Evolutionary conservation across 2,329 filamentous ascomycete genomes (phyloP).

Genomic region (Leptographium wingfieldii): DNA sequence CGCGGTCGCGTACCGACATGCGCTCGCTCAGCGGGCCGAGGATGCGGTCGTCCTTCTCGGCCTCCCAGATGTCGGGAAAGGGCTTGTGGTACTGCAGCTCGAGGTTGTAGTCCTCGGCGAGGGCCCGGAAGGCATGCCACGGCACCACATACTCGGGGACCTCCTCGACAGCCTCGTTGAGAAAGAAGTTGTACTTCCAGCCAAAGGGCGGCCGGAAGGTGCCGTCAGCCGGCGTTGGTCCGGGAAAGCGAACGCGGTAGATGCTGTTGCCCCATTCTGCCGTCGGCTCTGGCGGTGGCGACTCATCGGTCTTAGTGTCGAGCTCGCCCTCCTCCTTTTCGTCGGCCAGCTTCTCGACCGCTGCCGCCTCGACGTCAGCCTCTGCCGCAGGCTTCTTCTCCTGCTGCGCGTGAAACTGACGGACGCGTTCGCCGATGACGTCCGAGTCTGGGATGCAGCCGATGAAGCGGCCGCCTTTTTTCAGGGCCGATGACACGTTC

Average conservation of each 20-base stretch:
- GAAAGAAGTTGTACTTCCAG: conserved; percentile 96
- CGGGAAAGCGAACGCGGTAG: conserved; percentile 81
- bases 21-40: conserved; percentile 78
- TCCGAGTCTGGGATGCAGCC: conserved; percentile 97
- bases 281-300: conserved; percentile 37
- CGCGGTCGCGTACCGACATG: conserved; percentile 80
- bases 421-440: conserved; percentile 68
- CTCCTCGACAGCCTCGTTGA: conserved; percentile 90
- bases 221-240: conserved; percentile 70
- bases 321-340: not conserved
- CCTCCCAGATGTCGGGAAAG: conserved; percentile 82
- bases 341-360: conserved; percentile 32
- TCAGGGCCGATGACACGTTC: conserved; percentile 81
- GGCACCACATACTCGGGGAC: conserved; percentile 96
- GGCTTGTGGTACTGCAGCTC: conserved; percentile 89
- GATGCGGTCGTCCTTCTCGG: conserved; percentile 74
- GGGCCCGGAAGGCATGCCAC: conserved; percentile 91
- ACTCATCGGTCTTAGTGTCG: conserved; percentile 28
- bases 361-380: conserved; percentile 21
- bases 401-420: conserved; percentile 49
- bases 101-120: conserved; percentile 93
- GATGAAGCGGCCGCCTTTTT: conserved; percentile 89
- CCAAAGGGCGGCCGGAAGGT: conserved; percentile 90
- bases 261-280: conserved; percentile 89
- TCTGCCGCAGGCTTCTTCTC: conserved; percentile 23